Percentiles rank a stretch among this genome's conserved stretches.
phyloP scores from a whole-genome alignment of 345 rosid genomes.

The Pistacia integerrima region DNA sequence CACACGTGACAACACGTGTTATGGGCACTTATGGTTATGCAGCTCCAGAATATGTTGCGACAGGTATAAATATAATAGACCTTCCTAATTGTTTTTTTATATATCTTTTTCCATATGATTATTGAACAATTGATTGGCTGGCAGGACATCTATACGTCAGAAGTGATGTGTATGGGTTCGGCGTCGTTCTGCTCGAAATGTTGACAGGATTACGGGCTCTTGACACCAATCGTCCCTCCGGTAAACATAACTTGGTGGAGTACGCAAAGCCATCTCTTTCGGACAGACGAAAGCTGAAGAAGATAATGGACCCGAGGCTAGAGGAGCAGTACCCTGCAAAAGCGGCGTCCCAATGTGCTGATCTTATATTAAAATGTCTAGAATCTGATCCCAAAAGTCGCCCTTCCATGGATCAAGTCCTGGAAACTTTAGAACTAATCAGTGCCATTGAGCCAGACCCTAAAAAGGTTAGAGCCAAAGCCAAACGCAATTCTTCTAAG shows the following conservation, averaged over 20 bases:
- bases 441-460: slow-evolving; percentile 37
- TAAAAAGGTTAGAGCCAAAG: slow-evolving; percentile 17
- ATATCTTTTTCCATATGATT: no score
- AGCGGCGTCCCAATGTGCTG: slow-evolving; percentile 50
- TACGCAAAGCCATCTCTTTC: slow-evolving; percentile 57
- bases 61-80: slow-evolving; percentile 42
- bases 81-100: no score
- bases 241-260: slow-evolving; percentile 52
- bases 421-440: slow-evolving; percentile 40
- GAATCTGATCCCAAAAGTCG: slow-evolving; percentile 64
- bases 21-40: slow-evolving; percentile 89
- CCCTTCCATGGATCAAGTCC: slow-evolving; percentile 72
- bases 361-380: slow-evolving; percentile 51
- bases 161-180: slow-evolving; percentile 90
- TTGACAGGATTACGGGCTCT: slow-evolving; percentile 67
- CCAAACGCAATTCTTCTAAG: not conserved
- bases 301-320: slow-evolving; percentile 71
- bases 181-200: slow-evolving; percentile 75
- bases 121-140: no score
- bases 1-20: slow-evolving; percentile 70
- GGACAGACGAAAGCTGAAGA: slow-evolving; percentile 53
- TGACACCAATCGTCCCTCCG: slow-evolving; percentile 55
- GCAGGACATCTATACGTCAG: slow-evolving; percentile 78
- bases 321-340: slow-evolving; percentile 49
- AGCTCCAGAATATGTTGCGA: slow-evolving; percentile 83